Conservation (phyloP, 768 basidiomycete genomes). For the Boletus sp. region DNA sequence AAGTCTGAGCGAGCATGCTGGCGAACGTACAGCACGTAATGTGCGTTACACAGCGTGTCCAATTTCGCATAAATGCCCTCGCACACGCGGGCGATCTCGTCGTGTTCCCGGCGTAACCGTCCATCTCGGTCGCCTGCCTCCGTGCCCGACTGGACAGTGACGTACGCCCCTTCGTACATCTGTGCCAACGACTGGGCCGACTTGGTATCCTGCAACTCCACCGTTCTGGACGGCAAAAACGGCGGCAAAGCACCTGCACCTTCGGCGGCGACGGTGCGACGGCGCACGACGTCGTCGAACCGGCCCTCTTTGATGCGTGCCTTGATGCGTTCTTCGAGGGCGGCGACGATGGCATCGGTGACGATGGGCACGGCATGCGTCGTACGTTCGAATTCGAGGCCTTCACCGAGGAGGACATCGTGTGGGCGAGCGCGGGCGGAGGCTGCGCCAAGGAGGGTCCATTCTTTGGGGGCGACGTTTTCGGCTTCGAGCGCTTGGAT, state of each 20-base stretch:
- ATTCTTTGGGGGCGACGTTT: constrained; percentile 87
- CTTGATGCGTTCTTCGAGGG: constrained; percentile 89
- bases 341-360: constrained; percentile 81
- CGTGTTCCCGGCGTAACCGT: constrained; percentile 84
- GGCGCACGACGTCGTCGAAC: constrained; percentile 92
- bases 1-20: constrained; percentile 64
- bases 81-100: constrained; percentile 82
- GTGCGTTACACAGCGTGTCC: constrained; percentile 92
- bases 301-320: constrained; percentile 77
- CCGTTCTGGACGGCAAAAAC: constrained; percentile 85
- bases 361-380: constrained; percentile 85
- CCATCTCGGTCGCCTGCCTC: constrained; percentile 79
- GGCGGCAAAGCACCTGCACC: constrained; percentile 56
- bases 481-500: constrained; percentile 81
- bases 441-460: constrained; percentile 92
- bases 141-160: constrained; percentile 56
- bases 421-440: constrained; percentile 78
- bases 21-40: constrained; percentile 85
- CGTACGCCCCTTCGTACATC: constrained; percentile 93
- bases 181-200: constrained; percentile 89
- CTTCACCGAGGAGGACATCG: constrained; percentile 89
- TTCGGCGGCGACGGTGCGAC: constrained; percentile 55
- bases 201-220: constrained; percentile 88
- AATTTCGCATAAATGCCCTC: constrained; percentile 83
- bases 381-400: constrained; percentile 91